These are phyloP conservation scores for Erodium chrysanthum DNA, from an alignment of 441 rosid genomes.

Conservation along the genomic window DNA sequence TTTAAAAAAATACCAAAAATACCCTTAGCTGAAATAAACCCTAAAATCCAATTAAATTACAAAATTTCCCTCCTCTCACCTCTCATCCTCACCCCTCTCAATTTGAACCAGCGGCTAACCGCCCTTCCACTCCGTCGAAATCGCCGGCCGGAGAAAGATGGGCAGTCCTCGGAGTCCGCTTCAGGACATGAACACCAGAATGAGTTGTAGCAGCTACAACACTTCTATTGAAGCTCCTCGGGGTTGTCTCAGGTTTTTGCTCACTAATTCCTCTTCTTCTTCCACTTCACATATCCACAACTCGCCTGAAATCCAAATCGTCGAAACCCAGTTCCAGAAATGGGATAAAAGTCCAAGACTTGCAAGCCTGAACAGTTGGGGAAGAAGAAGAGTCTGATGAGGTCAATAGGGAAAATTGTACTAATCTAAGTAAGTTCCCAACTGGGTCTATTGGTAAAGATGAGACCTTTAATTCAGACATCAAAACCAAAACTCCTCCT, in stretches of 20 bases:
- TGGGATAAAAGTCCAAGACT: slow-evolving; percentile 17
- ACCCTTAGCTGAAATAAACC: no score
- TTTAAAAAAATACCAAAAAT: no score
- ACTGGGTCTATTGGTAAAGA: slow-evolving; percentile 20
- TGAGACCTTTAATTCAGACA: slow-evolving; percentile 20
- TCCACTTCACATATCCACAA: no score
- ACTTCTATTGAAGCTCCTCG: no score
- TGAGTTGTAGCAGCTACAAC: slow-evolving; percentile 14
- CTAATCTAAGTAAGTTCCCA: slow-evolving; percentile 42
- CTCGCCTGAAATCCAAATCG: no score
- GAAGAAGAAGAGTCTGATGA: background rate
- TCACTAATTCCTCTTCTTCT: no score
- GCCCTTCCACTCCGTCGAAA: slow-evolving; percentile 8
- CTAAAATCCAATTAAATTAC: no score
- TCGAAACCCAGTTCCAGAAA: slow-evolving; percentile 21
- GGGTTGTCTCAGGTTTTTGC: no score
- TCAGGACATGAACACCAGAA: no score
- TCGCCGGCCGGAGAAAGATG: slow-evolving; percentile 22
- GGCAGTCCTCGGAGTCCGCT: slow-evolving; percentile 28
- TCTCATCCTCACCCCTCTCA: no score
- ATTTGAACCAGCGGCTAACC: no score
- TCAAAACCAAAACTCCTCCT: slow-evolving; percentile 52
- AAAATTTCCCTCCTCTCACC: no score
- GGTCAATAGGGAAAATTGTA: slow-evolving; percentile 22
- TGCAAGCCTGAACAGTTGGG: slow-evolving; percentile 1